Evolutionary conservation across 768 basidiomycete species (phyloP), one percentile per base, ranked within the genome.

Genomic region (Termitomyces bulborhizus): DNA sequence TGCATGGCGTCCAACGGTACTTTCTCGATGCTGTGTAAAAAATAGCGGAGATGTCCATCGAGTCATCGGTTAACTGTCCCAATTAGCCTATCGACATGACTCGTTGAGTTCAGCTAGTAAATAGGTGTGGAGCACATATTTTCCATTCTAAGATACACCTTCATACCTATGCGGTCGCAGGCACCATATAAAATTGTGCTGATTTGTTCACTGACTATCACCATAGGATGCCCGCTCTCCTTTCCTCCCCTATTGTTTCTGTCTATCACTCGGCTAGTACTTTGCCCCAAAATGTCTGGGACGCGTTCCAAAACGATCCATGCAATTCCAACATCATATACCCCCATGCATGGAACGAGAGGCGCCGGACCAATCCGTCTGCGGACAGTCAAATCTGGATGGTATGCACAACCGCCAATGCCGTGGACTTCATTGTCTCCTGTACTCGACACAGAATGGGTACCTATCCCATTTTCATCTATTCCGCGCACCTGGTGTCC

Each of bases 341-440:
- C n/a, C 48, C 65, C 3, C 54, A 54, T 44, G 54, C 59, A 3
- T 43, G 63, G 6, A 65, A 62, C 16, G 51, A 56, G 12, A 43
- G 3, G 21, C 29, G 37, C 18, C 29, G 46, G 13, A 3, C n/a
- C 31, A 44, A 49, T 4, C 27, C 31, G n/a, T 11, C 26, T 21
- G 0, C n/a, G 27, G 36, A 49, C 15, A 39, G 48, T 34, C 61
- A 66, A 27, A 32, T 63, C 11, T 67, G 65, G 65, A 56, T 68
- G 7, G 70, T 76, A 9, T 81, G 81, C 60, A 70, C 76, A 6
- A 63, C 72, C 5, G 40, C 18, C 32, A 45, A 46, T 24, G 21
- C 26, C 8, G n/a, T 56, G 15, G 55, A 56, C n/a, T 47, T 54
- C 32, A 21, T 54, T 9, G 51, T 59, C 16, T 59, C 57, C 15